These are phyloP conservation scores for Neofusicoccum kwambonambiense DNA, from an alignment of 2,329 filamentous ascomycete genomes.

Conservation along the genomic window DNA sequence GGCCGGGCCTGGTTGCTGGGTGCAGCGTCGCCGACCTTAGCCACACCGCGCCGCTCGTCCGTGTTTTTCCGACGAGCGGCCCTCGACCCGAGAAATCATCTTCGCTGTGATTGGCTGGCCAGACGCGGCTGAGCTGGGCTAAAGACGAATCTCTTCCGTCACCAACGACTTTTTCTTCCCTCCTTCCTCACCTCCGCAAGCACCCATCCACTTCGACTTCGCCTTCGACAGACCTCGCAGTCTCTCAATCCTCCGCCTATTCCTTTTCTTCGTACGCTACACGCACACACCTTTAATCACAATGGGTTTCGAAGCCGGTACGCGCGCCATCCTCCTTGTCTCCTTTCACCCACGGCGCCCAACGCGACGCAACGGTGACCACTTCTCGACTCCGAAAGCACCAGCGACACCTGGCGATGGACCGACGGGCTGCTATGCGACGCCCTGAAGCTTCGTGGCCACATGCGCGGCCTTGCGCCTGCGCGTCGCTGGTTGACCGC, in stretches of 20 bases:
- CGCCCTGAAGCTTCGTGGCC: not conserved
- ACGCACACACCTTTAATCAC: slow-evolving; percentile 22
- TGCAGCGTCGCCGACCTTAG: not conserved
- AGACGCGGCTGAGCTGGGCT: slow-evolving; percentile 9
- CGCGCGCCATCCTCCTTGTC: slow-evolving; percentile 23
- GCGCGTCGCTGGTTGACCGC: not conserved
- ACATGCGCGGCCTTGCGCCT: slow-evolving; percentile 6
- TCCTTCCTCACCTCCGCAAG: slow-evolving; percentile 23
- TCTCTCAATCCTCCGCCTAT: not conserved
- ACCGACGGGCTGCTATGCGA: not conserved
- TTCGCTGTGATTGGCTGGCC: slow-evolving; percentile 5
- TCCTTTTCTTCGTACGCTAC: slow-evolving; percentile 19
- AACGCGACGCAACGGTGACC: slow-evolving; percentile 5
- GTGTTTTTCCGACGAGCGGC: not conserved
- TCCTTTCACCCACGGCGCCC: slow-evolving; percentile 20
- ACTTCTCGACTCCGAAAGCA: not conserved
- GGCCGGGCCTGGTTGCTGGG: not conserved
- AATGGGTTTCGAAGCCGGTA: slow-evolving; percentile 43
- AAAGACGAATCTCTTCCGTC: slow-evolving; percentile 15
- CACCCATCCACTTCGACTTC: not conserved
- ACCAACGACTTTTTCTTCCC: slow-evolving; percentile 24
- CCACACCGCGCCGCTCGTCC: slow-evolving; percentile 8
- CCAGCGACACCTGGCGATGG: not conserved
- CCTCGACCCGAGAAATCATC: not conserved
- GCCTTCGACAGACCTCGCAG: not conserved